A percentile compares a stretch with the other conserved stretches of the same genome.
phyloP scores from a whole-genome alignment of 1,284 basidiomycete genomes.

The Microbotryomycetes sp. region DNA sequence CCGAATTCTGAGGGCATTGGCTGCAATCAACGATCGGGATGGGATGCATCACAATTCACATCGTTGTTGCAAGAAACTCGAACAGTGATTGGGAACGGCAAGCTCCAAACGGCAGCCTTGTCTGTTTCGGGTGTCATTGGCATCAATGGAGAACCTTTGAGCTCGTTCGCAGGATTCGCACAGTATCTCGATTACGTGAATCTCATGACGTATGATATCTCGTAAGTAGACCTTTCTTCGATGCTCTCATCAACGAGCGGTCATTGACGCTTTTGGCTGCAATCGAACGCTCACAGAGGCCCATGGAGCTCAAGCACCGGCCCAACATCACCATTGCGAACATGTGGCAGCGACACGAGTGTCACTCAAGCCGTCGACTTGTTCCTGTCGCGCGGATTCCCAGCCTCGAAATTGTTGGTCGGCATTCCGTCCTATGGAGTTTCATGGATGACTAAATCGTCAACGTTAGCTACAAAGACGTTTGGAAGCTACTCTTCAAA shows the following conservation, averaged over 20 bases:
- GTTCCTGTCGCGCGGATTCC: conserved; percentile 23
- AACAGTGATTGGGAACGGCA: conserved; percentile 52
- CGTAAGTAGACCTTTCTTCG: neutral
- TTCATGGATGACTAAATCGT: conserved; percentile 22
- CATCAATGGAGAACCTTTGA: conserved; percentile 45
- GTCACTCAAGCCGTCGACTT: conserved; percentile 11
- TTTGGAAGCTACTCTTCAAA: conserved; percentile 5
- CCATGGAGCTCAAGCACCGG: conserved; percentile 22
- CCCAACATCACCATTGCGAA: conserved; percentile 23
- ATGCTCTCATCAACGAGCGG: neutral
- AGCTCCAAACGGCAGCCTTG: conserved; percentile 67
- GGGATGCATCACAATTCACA: conserved; percentile 66
- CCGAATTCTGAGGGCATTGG: conserved; percentile 49
- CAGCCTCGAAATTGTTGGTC: conserved; percentile 9
- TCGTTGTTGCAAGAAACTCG: conserved; percentile 64
- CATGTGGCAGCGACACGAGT: conserved; percentile 17
- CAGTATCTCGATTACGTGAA: conserved; percentile 24
- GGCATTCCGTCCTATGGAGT: conserved; percentile 29
- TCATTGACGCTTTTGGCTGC: neutral
- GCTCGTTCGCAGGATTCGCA: conserved; percentile 4
- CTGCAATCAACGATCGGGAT: conserved; percentile 53
- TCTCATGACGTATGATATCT: conserved; percentile 23
- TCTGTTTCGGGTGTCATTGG: conserved; percentile 64
- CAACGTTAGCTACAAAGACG: conserved; percentile 7
- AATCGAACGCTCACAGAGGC: conserved; percentile 14